Conservation (phyloP, 139 green algal species). For the Volvox africanus region DNA sequence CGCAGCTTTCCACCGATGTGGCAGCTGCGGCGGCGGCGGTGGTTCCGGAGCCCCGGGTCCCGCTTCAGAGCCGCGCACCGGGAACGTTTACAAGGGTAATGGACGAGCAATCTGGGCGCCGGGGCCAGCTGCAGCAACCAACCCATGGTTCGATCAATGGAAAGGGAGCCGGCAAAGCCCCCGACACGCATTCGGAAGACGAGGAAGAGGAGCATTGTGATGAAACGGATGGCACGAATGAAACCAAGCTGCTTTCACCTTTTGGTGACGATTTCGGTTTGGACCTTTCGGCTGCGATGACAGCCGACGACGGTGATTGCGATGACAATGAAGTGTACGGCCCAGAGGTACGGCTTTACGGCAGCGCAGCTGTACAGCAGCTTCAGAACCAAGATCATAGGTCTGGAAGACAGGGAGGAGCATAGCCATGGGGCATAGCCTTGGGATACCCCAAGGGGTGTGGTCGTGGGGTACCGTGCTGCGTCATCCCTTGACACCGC, state of each 20-base stretch:
- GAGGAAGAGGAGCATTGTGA: neutral
- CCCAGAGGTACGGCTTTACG: slow-evolving; percentile 9
- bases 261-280: neutral
- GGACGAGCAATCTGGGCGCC: neutral
- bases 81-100: neutral
- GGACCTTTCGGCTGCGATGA: neutral
- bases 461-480: too few species aligned
- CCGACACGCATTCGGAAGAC: neutral
- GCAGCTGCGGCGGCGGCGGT: too few species aligned
- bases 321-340: neutral
- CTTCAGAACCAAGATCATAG: too few species aligned
- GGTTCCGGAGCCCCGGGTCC: too few species aligned
- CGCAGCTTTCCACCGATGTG: neutral
- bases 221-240: neutral
- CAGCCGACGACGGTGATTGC: neutral
- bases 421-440: too few species aligned
- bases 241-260: neutral
- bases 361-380: too few species aligned
- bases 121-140: neutral
- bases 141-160: neutral
- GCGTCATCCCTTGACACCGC: too few species aligned
- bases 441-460: too few species aligned
- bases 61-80: neutral
- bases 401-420: too few species aligned
- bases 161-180: neutral